Evolutionary conservation across 1,139 yeast genomes (phyloP).

Genomic region (Meyerozyma guilliermondii): DNA sequence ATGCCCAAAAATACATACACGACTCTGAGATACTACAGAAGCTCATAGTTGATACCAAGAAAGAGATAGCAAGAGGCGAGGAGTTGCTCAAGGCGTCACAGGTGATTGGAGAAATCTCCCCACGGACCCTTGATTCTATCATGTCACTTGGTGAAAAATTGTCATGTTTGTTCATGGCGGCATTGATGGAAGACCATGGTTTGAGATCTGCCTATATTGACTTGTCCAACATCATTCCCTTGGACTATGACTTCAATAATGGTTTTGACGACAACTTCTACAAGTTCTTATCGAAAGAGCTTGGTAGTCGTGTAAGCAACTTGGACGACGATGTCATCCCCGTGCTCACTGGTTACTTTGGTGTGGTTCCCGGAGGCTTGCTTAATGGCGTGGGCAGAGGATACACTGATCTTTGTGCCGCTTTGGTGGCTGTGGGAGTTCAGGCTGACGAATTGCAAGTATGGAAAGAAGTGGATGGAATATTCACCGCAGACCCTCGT

Average conservation of each 20-base stretch:
- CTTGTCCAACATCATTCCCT: constrained; percentile 64
- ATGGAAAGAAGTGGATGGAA: constrained; percentile 99
- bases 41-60: constrained; percentile 52
- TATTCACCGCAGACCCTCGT: constrained; percentile 96
- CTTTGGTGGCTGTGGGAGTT: constrained; percentile 87
- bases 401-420: constrained; percentile 96
- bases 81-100: constrained; percentile 80
- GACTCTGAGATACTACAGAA: constrained; percentile 38
- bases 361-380: constrained; percentile 90
- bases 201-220: constrained; percentile 74
- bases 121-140: constrained; percentile 82
- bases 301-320: constrained; percentile 51
- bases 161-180: constrained; percentile 83
- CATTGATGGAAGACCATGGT: constrained; percentile 77
- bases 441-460: constrained; percentile 92
- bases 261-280: constrained; percentile 70
- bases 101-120: constrained; percentile 85
- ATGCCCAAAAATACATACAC: constrained; percentile 56
- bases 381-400: constrained; percentile 94
- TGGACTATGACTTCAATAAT: constrained; percentile 47
- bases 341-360: constrained; percentile 93
- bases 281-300: constrained; percentile 50
- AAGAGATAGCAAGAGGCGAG: constrained; percentile 63
- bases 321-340: constrained; percentile 60
- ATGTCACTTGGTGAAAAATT: constrained; percentile 94